Percentiles rank a stretch among this genome's conserved stretches.
Conservation (phyloP, 2,329 filamentous ascomycete genomes). For the Harringtonia lauricola region DNA sequence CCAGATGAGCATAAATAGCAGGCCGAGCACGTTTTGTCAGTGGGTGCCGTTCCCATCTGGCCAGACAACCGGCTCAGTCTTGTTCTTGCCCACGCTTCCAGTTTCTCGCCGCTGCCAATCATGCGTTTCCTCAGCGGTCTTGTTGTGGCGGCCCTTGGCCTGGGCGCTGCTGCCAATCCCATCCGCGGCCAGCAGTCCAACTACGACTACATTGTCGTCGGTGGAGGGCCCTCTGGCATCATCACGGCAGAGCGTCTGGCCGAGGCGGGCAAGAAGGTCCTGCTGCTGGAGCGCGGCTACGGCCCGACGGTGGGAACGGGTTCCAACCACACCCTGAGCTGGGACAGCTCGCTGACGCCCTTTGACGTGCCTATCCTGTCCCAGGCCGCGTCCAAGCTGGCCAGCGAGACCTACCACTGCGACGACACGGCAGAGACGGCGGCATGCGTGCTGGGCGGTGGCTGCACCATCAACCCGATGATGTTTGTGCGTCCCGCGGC, state of each 20-base stretch:
- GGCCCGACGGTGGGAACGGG: slow-evolving; percentile 26
- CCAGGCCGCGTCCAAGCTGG: slow-evolving; percentile 18
- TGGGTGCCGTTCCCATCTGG: too few relatives aligned
- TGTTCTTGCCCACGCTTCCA: too few relatives aligned
- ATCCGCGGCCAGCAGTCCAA: too few relatives aligned
- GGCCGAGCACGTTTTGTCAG: too few relatives aligned
- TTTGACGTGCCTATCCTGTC: slow-evolving; percentile 63
- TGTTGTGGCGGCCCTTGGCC: too few relatives aligned
- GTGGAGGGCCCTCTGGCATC: slow-evolving; percentile 51
- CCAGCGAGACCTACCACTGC: slow-evolving; percentile 51
- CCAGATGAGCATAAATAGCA: too few relatives aligned
- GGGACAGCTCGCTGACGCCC: slow-evolving; percentile 55
- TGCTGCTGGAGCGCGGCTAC: slow-evolving; percentile 51
- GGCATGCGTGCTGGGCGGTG: slow-evolving; percentile 59
- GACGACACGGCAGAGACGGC: slow-evolving; percentile 43
- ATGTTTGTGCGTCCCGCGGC: slow-evolving; percentile 56
- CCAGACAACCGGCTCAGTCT: too few relatives aligned
- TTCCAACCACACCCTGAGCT: slow-evolving; percentile 18
- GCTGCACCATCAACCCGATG: slow-evolving; percentile 48
- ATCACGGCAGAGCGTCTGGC: slow-evolving; percentile 51
- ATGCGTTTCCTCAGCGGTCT: too few relatives aligned
- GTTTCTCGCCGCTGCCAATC: too few relatives aligned
- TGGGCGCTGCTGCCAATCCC: too few relatives aligned
- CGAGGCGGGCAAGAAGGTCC: slow-evolving; percentile 51
- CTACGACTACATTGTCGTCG: slow-evolving; percentile 54